A percentile compares a stretch with the other conserved stretches of the same genome.
phyloP scores from a whole-genome alignment of 139 green algal species.

The Trebouxia sp. region DNA sequence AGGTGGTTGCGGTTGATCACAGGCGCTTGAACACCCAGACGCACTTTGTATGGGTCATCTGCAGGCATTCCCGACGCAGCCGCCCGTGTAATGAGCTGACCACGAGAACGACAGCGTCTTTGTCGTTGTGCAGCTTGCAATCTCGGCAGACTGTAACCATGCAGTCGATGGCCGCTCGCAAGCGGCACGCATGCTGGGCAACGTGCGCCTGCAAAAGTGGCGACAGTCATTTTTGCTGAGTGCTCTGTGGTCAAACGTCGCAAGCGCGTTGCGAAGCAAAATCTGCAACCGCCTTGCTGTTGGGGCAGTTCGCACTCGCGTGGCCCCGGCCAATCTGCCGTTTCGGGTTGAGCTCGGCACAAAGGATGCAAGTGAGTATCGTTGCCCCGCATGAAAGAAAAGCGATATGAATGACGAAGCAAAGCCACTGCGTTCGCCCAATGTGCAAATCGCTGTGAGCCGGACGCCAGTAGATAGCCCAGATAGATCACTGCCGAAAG shows the following conservation, averaged over 20 bases:
- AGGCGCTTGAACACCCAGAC: not conserved
- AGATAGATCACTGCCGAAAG: constrained; percentile 5
- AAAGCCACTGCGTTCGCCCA: not conserved
- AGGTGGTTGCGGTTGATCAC: not conserved
- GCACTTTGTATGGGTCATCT: constrained; percentile 31
- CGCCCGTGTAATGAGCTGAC: not conserved
- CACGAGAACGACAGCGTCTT: not conserved
- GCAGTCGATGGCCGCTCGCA: not conserved
- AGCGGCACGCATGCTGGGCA: not conserved
- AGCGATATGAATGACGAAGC: not conserved
- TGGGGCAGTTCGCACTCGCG: too few species aligned
- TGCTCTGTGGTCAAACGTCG: not conserved
- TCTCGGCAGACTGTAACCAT: not conserved
- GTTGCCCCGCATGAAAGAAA: too few species aligned
- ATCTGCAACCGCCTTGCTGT: too few species aligned
- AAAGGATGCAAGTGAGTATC: not conserved
- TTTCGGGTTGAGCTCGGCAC: not conserved
- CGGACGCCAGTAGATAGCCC: not conserved
- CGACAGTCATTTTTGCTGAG: not conserved
- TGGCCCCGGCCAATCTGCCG: too few species aligned
- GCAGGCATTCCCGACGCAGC: not conserved
- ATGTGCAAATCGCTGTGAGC: not conserved
- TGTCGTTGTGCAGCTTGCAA: not conserved
- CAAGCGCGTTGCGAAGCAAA: not conserved
- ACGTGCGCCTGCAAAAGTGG: not conserved